Base-by-base conservation (phyloP, 2,329 filamentous ascomycete species). In the Achaetomium macrosporum region DNA sequence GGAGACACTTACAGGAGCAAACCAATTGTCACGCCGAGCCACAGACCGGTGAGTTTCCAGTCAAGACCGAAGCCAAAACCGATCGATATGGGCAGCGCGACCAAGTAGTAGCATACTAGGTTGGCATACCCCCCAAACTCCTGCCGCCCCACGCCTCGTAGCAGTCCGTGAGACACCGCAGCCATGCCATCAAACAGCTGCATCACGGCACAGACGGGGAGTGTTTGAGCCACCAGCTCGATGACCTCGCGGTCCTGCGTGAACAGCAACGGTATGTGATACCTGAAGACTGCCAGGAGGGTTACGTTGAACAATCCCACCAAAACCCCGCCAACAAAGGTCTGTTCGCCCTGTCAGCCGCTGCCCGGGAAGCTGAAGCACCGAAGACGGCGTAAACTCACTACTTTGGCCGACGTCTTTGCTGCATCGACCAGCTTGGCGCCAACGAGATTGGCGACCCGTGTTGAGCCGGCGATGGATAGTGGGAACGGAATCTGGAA, bases 401-500 rank as follows among this genome's bases (percentile, higher is more conserved):
- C 85, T 51, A 96, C 90, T 68, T 81, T 84, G n/a, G 87, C 87
- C 0, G 87, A 87, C 3, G 82, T 87, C 65, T 85, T 89, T 15
- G 91, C 91, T 0, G 91, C 87, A 42, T 85, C 83, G 2, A 88
- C 84, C 11, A 96, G 77, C 1, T 85, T 86, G 0, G 92, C 91
- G 9, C 92, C 93, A 57, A 97, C 95, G 33, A 97, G 73, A 63
- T 96, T 97, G 16, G 91, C 92, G 13, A 96, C 83, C 1, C 92
- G 84, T 0, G 92, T 97, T 12, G 87, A 92, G 0, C 87, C 83
- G 2, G 92, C 91, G 53, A 97, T 92, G 31, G 86, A 88, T 55
- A 96, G 81, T 0, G 92, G 88, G 72, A 97, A 97, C 0, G 92
- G 90, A 45, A 97, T 84, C 68, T 96, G 90, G 73, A 90, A 97